Conservation (phyloP, 176 grass and related monocot genomes). For the Oryza rufipogon region DNA sequence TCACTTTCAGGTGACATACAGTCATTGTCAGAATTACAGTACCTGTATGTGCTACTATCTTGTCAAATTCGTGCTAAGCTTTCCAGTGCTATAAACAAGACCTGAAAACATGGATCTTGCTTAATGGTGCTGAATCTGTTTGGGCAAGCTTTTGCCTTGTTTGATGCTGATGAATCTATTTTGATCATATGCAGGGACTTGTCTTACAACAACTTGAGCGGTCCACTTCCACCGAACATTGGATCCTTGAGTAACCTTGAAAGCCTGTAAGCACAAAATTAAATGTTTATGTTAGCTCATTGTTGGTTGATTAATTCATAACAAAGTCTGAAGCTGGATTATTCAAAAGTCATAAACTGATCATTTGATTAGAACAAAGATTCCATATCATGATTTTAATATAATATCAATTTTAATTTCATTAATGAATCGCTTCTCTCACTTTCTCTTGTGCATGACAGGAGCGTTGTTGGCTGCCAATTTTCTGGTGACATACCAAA, state of each 20-base stretch:
- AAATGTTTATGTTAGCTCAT: no score
- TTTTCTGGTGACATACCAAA: constrained; percentile 75
- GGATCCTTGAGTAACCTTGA: constrained; percentile 65
- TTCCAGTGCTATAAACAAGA: no score
- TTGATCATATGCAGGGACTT: constrained; percentile 57
- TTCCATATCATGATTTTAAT: no score
- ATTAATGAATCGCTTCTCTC: neutral
- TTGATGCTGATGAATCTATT: no score
- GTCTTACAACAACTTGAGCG: constrained; percentile 74
- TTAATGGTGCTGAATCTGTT: no score
- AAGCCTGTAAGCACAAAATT: constrained; percentile 50
- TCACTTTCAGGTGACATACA: constrained; percentile 78
- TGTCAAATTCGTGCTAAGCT: neutral
- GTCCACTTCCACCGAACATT: constrained; percentile 57
- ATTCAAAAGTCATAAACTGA: no score
- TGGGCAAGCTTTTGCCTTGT: no score
- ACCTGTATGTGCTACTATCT: constrained; percentile 49
- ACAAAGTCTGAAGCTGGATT: no score
- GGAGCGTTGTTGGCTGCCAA: constrained; percentile 63
- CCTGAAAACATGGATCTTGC: no score
- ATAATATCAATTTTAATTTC: no score
- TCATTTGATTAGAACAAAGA: no score
- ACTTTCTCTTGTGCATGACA: constrained; percentile 7
- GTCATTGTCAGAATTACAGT: constrained; percentile 47
- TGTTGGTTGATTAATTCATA: no score